Conservation (phyloP, 2,329 filamentous ascomycete genomes). For the Boeremia lycopersici region DNA sequence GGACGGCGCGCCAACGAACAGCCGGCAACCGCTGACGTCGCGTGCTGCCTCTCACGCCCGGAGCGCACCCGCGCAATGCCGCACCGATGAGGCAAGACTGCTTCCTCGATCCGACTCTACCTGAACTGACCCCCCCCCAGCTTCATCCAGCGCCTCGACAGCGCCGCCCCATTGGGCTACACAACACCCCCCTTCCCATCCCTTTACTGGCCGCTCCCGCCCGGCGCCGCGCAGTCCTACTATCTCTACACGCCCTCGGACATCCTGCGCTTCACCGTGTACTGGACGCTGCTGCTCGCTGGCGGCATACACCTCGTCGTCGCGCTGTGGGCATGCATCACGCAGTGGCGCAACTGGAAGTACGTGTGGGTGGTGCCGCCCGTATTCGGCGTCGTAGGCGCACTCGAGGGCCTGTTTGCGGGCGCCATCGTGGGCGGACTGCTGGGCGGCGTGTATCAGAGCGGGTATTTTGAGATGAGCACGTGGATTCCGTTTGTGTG, state of each 20-base stretch:
- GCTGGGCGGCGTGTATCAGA: conserved; percentile 83
- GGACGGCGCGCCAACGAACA: conserved; percentile 15
- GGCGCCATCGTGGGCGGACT: conserved; percentile 82
- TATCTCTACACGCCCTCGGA: conserved; percentile 77
- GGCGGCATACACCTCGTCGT: conserved; percentile 75
- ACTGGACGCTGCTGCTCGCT: conserved; percentile 85
- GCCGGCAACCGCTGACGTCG: neutral
- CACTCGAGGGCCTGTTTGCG: conserved; percentile 76
- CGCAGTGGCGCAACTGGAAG: conserved; percentile 66
- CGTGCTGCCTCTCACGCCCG: neutral
- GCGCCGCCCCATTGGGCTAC: conserved; percentile 64
- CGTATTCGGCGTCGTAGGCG: conserved; percentile 73
- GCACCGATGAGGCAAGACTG: conserved; percentile 41
- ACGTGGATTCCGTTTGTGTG: conserved; percentile 93
- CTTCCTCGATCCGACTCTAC: too few relatives aligned
- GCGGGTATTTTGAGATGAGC: conserved; percentile 87
- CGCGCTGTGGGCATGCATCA: conserved; percentile 71
- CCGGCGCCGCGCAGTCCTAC: conserved; percentile 60
- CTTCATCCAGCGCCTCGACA: conserved; percentile 55
- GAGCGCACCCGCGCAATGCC: conserved; percentile 26
- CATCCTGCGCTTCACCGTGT: conserved; percentile 85
- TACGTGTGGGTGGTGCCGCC: conserved; percentile 73
- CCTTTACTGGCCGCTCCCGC: conserved; percentile 74
- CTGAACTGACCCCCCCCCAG: conserved; percentile 24
- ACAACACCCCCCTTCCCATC: conserved; percentile 76